Evolutionary conservation across 148 eudicot species (phyloP).

Genomic region (Heliosperma pusillum): DNA sequence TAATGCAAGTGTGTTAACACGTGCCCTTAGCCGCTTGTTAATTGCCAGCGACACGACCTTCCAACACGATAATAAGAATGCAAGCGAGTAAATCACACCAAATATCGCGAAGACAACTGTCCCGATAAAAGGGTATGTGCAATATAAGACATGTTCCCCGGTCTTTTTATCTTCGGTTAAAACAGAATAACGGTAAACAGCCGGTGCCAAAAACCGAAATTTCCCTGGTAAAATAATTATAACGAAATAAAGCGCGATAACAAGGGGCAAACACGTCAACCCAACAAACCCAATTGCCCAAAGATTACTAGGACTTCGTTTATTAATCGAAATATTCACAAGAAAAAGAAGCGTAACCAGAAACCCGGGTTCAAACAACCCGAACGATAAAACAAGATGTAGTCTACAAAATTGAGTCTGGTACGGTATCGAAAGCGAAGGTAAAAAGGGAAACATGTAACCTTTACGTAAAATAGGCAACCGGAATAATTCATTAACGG

Average conservation of each 20-base stretch:
- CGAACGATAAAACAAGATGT: conserved; percentile 57
- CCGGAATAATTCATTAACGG: conserved; percentile 42
- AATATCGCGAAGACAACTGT: conserved; percentile 37
- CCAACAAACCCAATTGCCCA: conserved; percentile 35
- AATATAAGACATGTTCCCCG: conserved; percentile 25
- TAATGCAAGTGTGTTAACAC: conserved; percentile 39
- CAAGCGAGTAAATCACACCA: conserved; percentile 31
- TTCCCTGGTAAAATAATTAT: conserved; percentile 26
- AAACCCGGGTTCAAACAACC: conserved; percentile 64
- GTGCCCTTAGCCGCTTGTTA: conserved; percentile 42
- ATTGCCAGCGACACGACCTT: conserved; percentile 52
- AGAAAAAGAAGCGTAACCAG: conserved; percentile 51
- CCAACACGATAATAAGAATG: conserved; percentile 49
- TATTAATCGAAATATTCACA: conserved; percentile 45
- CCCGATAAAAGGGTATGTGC: conserved; percentile 55
- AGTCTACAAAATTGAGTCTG: conserved; percentile 44
- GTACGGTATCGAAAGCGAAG: conserved; percentile 19
- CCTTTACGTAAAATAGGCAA: conserved; percentile 37
- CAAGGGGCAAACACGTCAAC: conserved; percentile 35
- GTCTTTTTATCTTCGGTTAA: conserved; percentile 16
- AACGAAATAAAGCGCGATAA: conserved; percentile 26
- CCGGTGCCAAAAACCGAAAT: conserved; percentile 16
- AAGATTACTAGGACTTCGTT: conserved; percentile 24
- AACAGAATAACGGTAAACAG: conserved; percentile 31
- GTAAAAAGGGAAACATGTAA: conserved; percentile 28